Conservation (phyloP, 163 green algal species). For the Volvox carteri region DNA sequence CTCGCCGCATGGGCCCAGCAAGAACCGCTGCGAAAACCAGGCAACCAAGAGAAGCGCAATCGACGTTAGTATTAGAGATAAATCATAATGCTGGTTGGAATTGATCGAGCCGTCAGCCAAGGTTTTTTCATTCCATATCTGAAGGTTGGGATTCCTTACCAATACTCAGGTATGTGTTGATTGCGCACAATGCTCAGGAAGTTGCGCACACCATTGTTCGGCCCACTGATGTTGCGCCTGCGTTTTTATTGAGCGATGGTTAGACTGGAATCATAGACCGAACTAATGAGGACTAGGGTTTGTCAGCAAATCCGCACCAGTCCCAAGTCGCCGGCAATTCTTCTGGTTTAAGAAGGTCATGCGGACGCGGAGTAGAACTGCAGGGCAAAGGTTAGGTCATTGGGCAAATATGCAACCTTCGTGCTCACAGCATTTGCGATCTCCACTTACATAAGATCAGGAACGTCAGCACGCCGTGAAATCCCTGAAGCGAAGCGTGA, state of each 20-base stretch:
- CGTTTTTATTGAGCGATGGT: neutral
- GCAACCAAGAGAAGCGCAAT: no score
- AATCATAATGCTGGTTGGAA: no score
- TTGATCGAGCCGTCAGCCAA: no score
- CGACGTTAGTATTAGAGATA: no score
- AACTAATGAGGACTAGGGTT: conserved; percentile 4
- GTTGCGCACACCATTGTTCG: conserved; percentile 84
- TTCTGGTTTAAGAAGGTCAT: neutral
- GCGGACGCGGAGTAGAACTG: conserved; percentile 22
- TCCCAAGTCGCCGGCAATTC: conserved; percentile 42
- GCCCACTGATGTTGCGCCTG: conserved; percentile 61
- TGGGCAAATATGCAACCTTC: no score
- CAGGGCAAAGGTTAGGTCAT: neutral
- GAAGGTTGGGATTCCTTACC: conserved; percentile 37
- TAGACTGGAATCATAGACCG: neutral
- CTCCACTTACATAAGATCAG: conserved; percentile 32
- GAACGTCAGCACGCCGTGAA: neutral
- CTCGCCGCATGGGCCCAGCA: conserved; percentile 63
- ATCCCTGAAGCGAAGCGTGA: conserved; percentile 20
- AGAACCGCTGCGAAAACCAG: conserved; percentile 14
- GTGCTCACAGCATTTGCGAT: neutral
- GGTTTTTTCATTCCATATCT: no score
- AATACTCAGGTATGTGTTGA: conserved; percentile 91
- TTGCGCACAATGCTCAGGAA: conserved; percentile 87
- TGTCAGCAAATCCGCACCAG: neutral